These are phyloP conservation scores for Starmerella ratchasimensis DNA, from an alignment of 805 yeast genomes.

Conservation along the genomic window DNA sequence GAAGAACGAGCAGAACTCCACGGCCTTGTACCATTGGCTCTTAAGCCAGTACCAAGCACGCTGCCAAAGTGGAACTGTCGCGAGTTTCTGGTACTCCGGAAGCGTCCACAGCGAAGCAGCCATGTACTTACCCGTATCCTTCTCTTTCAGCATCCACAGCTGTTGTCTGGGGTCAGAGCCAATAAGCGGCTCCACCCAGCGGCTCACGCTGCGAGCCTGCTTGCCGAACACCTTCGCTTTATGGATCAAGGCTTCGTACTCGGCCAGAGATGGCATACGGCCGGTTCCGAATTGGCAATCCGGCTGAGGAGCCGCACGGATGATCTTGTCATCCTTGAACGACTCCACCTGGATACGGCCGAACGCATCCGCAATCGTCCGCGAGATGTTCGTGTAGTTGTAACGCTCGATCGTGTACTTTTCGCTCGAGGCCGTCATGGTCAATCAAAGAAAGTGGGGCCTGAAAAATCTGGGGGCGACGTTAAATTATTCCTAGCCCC, in stretches of 20 bases:
- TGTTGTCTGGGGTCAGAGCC: slow-evolving; percentile 1
- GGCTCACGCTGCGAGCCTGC: not conserved
- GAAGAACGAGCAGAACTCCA: slow-evolving; percentile 1
- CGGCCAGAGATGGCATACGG: slow-evolving; percentile 6
- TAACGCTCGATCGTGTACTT: not conserved
- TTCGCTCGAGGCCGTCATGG: too few relatives aligned
- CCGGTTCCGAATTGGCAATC: not conserved
- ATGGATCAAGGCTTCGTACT: slow-evolving; percentile 4
- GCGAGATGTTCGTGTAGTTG: slow-evolving; percentile 2
- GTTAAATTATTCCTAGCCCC: too few relatives aligned
- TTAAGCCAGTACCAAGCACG: slow-evolving; percentile 1
- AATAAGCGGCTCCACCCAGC: not conserved
- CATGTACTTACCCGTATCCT: not conserved
- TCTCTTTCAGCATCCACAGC: slow-evolving; percentile 1
- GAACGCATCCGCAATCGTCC: slow-evolving; percentile 2
- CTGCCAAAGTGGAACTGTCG: not conserved
- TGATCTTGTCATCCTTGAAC: slow-evolving; percentile 5
- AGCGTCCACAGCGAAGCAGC: slow-evolving; percentile 7
- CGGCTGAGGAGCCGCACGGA: not conserved
- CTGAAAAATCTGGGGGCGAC: too few relatives aligned
- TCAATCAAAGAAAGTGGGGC: too few relatives aligned
- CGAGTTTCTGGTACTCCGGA: slow-evolving; percentile 5
- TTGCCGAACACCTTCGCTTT: not conserved
- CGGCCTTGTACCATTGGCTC: not conserved
- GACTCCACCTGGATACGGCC: slow-evolving; percentile 8